Evolutionary conservation across 1,284 basidiomycete species (phyloP), one percentile per base, ranked within the genome.

Genomic region (Anthracocystis setariae): DNA sequence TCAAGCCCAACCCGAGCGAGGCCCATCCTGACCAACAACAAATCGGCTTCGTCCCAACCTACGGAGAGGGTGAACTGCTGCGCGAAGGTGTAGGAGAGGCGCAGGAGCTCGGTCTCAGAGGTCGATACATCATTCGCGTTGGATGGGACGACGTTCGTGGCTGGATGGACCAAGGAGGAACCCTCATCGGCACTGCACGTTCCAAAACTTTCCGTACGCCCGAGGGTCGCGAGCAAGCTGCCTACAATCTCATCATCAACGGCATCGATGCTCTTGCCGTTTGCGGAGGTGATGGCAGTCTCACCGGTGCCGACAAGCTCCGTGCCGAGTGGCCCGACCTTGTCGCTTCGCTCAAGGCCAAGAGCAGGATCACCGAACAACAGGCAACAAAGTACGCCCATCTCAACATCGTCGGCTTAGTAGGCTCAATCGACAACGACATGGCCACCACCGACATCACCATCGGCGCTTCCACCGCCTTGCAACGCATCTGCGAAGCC

Each of bases 351-450:
- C 87, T 98, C 21, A 86, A 87, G 44, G 77, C 87, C 17, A 85
- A 89, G 80, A 88, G 87, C 63, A 86, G 87, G 68, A 97, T 98
- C 82, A 89, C 89, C 1, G 86, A 89, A 25, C 89, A 89, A 48
- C 91, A 97, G 81, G 87, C 88, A 24, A 82, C 86, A 39, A 85
- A 85, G 9, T 90, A 94, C 80, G 86, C 88, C 8, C 91, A 97
- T 77, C 90, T 99, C 74, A 92, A 90, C 84, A 97, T 99, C 78
- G 95, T 94, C 74, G 95, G 96, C 40, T 89, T 98, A 24, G 95
- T 98, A 50, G 95, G 95, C 42, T 95, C 93, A 5, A 98, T 99
- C 83, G 95, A 98, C 85, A 98, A 98, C 82, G 96, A 98, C 84
- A 96, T 98, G 93, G 91, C 92, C 21, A 88, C 96, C 88, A 98